Conservation (phyloP, 169 alveolate genomes). For the Cryptosporidium baileyi region DNA sequence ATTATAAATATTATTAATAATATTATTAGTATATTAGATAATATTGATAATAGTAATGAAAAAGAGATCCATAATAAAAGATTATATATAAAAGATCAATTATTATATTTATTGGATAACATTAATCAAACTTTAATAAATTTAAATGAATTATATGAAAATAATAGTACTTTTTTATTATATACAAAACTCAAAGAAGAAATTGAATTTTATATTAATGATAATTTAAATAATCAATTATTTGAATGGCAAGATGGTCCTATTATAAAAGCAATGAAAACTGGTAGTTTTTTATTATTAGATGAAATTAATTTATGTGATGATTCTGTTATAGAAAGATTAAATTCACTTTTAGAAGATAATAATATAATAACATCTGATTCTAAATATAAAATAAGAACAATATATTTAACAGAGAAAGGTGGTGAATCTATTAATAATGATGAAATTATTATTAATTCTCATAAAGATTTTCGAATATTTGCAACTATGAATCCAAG, state of each 20-base stretch:
- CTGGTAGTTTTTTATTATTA: slow-evolving; percentile 91
- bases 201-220: neutral
- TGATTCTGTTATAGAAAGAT: slow-evolving; percentile 98
- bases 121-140: neutral
- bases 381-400: neutral
- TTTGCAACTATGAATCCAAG: slow-evolving; percentile 99
- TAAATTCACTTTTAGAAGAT: slow-evolving; percentile 97
- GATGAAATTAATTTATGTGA: slow-evolving; percentile 99
- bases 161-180: neutral
- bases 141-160: neutral
- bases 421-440: slow-evolving; percentile 64
- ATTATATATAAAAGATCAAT: neutral
- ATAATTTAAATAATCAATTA: slow-evolving; percentile 62
- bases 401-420: slow-evolving; percentile 78
- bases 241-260: slow-evolving; percentile 99
- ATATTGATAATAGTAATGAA: neutral
- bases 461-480: slow-evolving; percentile 90
- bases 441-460: slow-evolving; percentile 81
- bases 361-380: slow-evolving; percentile 78
- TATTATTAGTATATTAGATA: neutral
- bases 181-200: neutral
- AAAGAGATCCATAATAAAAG: neutral
- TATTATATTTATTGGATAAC: neutral
- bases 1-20: neutral
- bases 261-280: slow-evolving; percentile 93